Base-by-base conservation (phyloP, 192 early-diverging fungal species). In the Backusella psychrophila region DNA sequence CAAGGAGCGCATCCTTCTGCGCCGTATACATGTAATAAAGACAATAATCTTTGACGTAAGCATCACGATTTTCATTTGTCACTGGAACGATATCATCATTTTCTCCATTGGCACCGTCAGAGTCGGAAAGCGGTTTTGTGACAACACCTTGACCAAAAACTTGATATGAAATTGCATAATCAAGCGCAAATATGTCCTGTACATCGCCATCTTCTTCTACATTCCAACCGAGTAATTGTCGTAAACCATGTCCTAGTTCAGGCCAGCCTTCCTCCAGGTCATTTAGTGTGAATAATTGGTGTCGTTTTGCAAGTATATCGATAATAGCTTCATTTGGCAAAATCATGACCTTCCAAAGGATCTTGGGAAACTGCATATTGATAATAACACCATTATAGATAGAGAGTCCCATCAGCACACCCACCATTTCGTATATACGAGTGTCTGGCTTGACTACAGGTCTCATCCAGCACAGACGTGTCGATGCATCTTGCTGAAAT, bases 351-450 rank as follows among this genome's bases (percentile, higher is more conserved):
- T 94, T 76, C 91, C 89, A 94, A 49, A 97, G 78, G 14, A 96
- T 75, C 15, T 80, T 81, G 6, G 94, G 94, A 75, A 98, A 91
- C 17, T 89, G 83, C 9, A 93, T 86, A 0, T 88, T 88, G 3
- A 96, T 71, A 15, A 93, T 89, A 19, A 98, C 89, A 2, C 94
- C 94, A 80, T 98, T 98, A 69, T 91, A 93, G 23, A 97, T 82
- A 2, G 96, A 96, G 23, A 98, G 77, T 5, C 97, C 97, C 19
- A 98, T 77, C 6, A 98, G 72, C 17, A 89, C 90, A 9, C 97
- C 97, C 3, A 96, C 90, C 17, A 94, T 83, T 79, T 97, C 95
- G 83, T 94, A 98, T 72, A 71, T 71, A 21, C 75, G 63, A 1
- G 53, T 41, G 67, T 76, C 79, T 17, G 75, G 42, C 3, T 72